phyloP scores from a whole-genome alignment of 441 rosid genomes.

The Eruca vesicaria region DNA sequence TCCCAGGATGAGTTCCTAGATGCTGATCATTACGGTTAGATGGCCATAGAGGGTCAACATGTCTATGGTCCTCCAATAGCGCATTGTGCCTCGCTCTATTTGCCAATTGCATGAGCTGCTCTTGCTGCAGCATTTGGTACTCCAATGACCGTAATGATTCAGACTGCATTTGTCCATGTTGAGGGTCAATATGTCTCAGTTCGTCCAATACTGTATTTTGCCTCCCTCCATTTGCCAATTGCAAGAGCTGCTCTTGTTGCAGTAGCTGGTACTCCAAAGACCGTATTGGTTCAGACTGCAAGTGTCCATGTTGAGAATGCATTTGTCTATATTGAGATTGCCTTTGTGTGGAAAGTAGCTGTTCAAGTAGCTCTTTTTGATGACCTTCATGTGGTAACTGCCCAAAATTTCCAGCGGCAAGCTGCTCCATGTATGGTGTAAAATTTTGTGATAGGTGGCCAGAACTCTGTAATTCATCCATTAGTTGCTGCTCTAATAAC shows the following conservation, averaged over 20 bases:
- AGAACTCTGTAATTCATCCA: constrained; percentile 49
- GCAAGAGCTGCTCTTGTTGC: constrained; percentile 64
- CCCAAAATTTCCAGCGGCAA: constrained; percentile 54
- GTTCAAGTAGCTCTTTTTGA: constrained; percentile 58
- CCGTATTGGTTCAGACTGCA: constrained; percentile 37
- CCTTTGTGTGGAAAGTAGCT: constrained; percentile 34
- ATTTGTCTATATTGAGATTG: constrained; percentile 31
- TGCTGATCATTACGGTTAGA: constrained; percentile 48
- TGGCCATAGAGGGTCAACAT: constrained; percentile 54
- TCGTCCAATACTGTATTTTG: constrained; percentile 41
- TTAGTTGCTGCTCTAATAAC: constrained; percentile 68
- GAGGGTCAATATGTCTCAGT: constrained; percentile 51
- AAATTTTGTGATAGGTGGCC: constrained; percentile 54
- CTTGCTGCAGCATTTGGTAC: constrained; percentile 59
- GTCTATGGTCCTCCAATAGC: constrained; percentile 46
- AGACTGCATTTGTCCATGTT: constrained; percentile 32
- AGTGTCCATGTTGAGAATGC: constrained; percentile 33
- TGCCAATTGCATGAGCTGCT: constrained; percentile 54
- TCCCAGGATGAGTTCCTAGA: constrained; percentile 39
- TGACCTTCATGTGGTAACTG: constrained; percentile 48
- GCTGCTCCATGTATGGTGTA: constrained; percentile 59
- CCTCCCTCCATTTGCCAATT: constrained; percentile 45
- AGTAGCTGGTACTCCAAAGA: constrained; percentile 63
- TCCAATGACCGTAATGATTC: constrained; percentile 48
- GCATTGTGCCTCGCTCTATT: constrained; percentile 44